Evolutionary conservation across 805 yeast genomes (phyloP), one percentile per base, ranked within the genome.

Genomic region (Myxozyma mucilagina): DNA sequence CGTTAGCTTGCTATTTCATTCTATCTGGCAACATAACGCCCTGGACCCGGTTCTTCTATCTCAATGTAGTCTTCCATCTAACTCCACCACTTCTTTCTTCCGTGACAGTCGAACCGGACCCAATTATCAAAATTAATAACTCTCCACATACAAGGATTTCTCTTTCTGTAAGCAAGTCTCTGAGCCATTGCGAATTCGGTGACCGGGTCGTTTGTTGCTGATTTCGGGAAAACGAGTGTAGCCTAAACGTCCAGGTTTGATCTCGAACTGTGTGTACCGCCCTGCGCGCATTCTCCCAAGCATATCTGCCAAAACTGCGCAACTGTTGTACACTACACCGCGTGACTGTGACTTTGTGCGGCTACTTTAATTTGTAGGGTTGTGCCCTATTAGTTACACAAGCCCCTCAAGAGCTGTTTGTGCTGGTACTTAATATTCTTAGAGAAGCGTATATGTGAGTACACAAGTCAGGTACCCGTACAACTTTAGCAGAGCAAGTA

Each of bases 121-220:
- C 24, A 36, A 43, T 34, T 35, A 35, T 13, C 7, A 35, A 20
- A 4, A 44, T n/a, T 2, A 10, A 31, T 81, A 78, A 76, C 82
- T 48, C 14, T 14, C 10, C 16, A 89, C 94, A 84, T 89, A 91
- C 94, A 92, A 84, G 97, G 97, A 82, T 91, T 92, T 87, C 96
- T 90, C 87, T 96, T 90, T 88, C 97, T 90, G 89, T 86, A 92
- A 74, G 97, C 91, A 82, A 92, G 96, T 87, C 99, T 93, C 84
- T 91, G 96, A 81, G 97, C 99, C 99, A 94, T 94, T 83, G 77
- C 83, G 55, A 18, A 29, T 34, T 36, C 11, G 44, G 42, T 44
- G 57, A 32, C 45, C 29, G 32, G 16, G 51, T 36, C 34, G 42
- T 42, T 41, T 47, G 57, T 36, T 35, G 56, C 47, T 47, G 61